Evolutionary conservation across 1,284 basidiomycete genomes (phyloP), one percentile per base, ranked within the genome.

Genomic region (Pulveroboletus sp.): DNA sequence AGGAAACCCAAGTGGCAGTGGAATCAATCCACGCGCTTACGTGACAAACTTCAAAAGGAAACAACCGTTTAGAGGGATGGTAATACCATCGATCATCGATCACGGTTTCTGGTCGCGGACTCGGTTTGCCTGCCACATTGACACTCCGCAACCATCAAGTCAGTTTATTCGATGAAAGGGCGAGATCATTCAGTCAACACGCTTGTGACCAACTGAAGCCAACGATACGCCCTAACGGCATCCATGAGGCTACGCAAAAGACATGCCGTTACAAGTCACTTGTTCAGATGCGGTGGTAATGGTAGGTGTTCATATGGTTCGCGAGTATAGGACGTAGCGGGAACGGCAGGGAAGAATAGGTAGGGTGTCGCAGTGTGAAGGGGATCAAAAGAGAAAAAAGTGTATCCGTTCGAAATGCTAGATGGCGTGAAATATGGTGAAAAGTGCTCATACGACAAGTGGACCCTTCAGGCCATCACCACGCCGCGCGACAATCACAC

Each of bases 401-500:
- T 28, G 49, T 12, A 33, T 42, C 28, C 6, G 14, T 17, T 46
- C 26, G 39, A 53, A 63, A 52, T 20, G 48, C 58, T n/a, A 58
- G 52, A 33, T 36, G 31, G 39, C 10, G 31, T 18, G 24, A 43
- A 24, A 54, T 24, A 8, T 28, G 22, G 39, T 9, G 22, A 22
- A 14, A 49, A 35, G 4, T 26, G 36, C 24, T 72, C 60, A 71
- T 57, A 58, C 72, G 43, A 59, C 40, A 22, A 87, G 77, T 14
- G 76, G 70, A 12, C 84, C 84, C 18, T 74, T 74, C 53, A 78
- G 73, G 11, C 86, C 86, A 53, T 84, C 84, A 22, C 86, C 86
- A 26, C 78, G 77, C 28, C 80, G 77, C 22, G 79, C 75, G 33
- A 79, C 77, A 24, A 68, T 52, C 42, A 86, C 76, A 31, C 78